Evolutionary conservation across 371 early-diverging fungal species (phyloP).

Genomic region (Sporodiniella umbellata): DNA sequence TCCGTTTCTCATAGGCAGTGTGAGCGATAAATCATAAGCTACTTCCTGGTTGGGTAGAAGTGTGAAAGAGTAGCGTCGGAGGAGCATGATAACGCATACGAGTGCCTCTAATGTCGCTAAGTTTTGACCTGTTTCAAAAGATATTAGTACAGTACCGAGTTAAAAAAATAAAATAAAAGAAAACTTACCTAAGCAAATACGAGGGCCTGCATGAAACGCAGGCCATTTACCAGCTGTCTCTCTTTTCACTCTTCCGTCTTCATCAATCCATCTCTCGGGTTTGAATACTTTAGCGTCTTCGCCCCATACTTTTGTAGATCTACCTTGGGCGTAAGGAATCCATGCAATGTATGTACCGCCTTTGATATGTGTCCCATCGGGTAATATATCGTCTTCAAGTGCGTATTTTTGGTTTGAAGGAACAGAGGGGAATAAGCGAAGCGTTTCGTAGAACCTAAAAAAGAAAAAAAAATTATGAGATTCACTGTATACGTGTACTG

Average conservation of each 20-base stretch:
- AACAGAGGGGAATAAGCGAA: slow-evolving; percentile 62
- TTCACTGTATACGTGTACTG: not conserved
- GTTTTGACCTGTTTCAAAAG: slow-evolving; percentile 28
- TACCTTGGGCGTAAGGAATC: slow-evolving; percentile 54
- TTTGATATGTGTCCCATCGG: slow-evolving; percentile 59
- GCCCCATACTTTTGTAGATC: slow-evolving; percentile 58
- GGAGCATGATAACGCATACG: slow-evolving; percentile 31
- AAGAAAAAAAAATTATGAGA: not conserved
- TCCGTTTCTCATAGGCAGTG: slow-evolving; percentile 50
- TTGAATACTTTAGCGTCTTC: slow-evolving; percentile 55
- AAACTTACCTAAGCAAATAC: slow-evolving; percentile 56
- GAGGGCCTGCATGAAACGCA: slow-evolving; percentile 66
- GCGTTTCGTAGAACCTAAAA: slow-evolving; percentile 48
- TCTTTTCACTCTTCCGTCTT: slow-evolving; percentile 21
- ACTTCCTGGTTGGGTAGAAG: slow-evolving; percentile 35
- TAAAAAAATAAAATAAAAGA: slow-evolving; percentile 25
- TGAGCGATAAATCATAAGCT: slow-evolving; percentile 36
- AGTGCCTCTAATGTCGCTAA: slow-evolving; percentile 37
- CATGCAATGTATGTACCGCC: slow-evolving; percentile 49
- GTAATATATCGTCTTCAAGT: slow-evolving; percentile 54
- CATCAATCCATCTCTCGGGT: slow-evolving; percentile 61
- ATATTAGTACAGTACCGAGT: too few relatives aligned
- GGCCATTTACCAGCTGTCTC: slow-evolving; percentile 34
- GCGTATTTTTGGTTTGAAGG: slow-evolving; percentile 59
- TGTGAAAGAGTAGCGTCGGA: slow-evolving; percentile 39